These are phyloP conservation scores for Phytophthora nicotianae DNA, from an alignment of 352 stramenopile genomes.

Conservation along the genomic window DNA sequence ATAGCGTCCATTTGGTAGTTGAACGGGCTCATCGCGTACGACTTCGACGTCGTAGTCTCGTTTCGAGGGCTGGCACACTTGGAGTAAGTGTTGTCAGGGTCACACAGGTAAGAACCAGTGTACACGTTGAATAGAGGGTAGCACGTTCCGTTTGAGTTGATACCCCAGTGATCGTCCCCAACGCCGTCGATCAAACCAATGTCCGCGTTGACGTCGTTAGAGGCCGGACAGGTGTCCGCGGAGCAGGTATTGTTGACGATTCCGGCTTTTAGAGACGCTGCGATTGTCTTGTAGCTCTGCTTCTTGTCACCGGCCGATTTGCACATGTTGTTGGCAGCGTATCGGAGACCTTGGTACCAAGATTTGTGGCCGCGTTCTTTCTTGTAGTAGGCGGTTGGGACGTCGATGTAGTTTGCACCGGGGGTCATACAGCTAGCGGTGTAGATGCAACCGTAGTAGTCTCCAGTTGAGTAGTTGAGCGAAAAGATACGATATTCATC, in stretches of 20 bases:
- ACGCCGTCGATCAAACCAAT: constrained; percentile 44
- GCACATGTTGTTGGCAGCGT: constrained; percentile 24
- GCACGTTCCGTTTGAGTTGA: constrained; percentile 52
- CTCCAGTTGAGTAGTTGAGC: constrained; percentile 37
- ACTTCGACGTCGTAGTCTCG: constrained; percentile 34
- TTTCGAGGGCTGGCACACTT: constrained; percentile 51
- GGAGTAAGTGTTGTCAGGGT: constrained; percentile 42
- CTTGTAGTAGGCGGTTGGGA: constrained; percentile 45
- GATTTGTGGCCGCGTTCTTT: constrained; percentile 45
- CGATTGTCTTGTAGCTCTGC: constrained; percentile 1
- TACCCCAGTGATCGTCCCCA: constrained; percentile 39
- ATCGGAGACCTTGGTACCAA: constrained; percentile 69
- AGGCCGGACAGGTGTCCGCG: constrained; percentile 36
- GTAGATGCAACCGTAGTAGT: constrained; percentile 42
- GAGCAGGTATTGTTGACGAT: constrained; percentile 23
- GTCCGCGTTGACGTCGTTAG: constrained; percentile 46
- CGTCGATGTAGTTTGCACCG: constrained; percentile 50
- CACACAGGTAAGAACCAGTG: constrained; percentile 45
- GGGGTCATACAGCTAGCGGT: constrained; percentile 41
- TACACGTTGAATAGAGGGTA: constrained; percentile 51
- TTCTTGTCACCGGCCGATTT: constrained; percentile 12
- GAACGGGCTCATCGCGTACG: constrained; percentile 44
- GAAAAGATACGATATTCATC: constrained; percentile 56
- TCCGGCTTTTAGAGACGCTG: constrained; percentile 3
- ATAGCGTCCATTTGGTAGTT: constrained; percentile 37